These are phyloP conservation scores for Stephanodiscus triporus DNA, from an alignment of 108 stramenopile species.

Conservation along the genomic window DNA sequence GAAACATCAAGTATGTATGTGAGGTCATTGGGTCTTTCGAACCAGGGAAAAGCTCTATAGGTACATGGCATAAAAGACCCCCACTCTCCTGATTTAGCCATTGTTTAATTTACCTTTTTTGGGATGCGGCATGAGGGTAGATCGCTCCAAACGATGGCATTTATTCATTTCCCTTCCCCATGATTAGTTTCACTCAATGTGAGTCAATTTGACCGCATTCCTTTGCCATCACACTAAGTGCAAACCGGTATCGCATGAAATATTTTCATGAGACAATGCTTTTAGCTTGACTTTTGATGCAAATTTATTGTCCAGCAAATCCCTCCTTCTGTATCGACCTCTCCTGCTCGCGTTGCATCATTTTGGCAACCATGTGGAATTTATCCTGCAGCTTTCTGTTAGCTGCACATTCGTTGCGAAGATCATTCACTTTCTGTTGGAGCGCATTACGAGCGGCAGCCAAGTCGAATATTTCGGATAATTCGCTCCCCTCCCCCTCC, in stretches of 20 bases:
- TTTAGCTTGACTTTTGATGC: not conserved
- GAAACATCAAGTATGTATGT: not conserved
- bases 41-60: constrained; percentile 5
- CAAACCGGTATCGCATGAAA: not conserved
- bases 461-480: constrained; percentile 73
- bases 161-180: constrained; percentile 7
- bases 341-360: constrained; percentile 72
- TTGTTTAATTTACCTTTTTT: not conserved
- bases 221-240: not conserved
- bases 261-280: no score
- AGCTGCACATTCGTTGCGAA: constrained; percentile 82
- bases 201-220: constrained; percentile 5
- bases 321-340: constrained; percentile 47
- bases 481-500: constrained; percentile 57
- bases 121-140: constrained; percentile 1
- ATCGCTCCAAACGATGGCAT: constrained; percentile 13
- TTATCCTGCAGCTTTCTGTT: constrained; percentile 84
- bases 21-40: not conserved
- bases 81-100: not conserved
- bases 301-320: constrained; percentile 13
- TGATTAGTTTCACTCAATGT: constrained; percentile 1
- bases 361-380: constrained; percentile 72
- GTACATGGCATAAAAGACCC: not conserved
- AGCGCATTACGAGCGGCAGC: constrained; percentile 57
- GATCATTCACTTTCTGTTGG: constrained; percentile 63